Base-by-base conservation (phyloP, 768 basidiomycete genomes). In the Tulasnella sp. region DNA sequence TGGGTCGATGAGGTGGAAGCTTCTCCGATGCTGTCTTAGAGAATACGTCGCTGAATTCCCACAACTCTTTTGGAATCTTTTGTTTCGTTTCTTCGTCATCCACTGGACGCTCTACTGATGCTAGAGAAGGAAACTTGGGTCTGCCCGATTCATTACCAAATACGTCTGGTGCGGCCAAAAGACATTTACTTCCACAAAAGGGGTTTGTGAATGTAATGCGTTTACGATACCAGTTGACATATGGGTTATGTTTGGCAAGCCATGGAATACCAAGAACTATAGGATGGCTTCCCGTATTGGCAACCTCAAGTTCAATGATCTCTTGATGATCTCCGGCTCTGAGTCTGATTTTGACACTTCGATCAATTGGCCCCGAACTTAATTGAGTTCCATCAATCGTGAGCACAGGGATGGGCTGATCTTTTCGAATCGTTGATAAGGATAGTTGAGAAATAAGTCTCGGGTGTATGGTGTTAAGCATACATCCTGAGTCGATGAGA, bases 1-100 rank as follows among this genome's bases (percentile, higher is more conserved):
- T 70, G 0, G 58, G 55, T 1, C 60, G 56, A 48, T 70, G 69
- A 13, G 57, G 60, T 3, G 68, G 66, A 1, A 71, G 64, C 15
- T 58, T 59, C 16, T 65, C 57, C 5, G 62, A 61, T 12, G 61
- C 50, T 3, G 37, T 33, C 2, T 58, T 50, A 2, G 53, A 56
- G 48, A 69, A 68, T 9, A 66, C 61, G 16, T 56, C 59, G 39
- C 58, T 54, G 39, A 57, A 67, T 10, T 62, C 50, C 54, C 48
- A 63, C 55, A 58, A 69, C 58, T 54, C 59, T 24, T 60, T 56
- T 4, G 64, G 67, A 10, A 67, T n/a, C 8, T 67, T 5, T 31
- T 53, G 22, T 13, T 24, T 28, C 22, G 15, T 10, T n/a, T 16
- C 15, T n/a, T 10, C 7, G 13, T 20, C 43, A 12, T 10, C 25